Conservation (phyloP, 2,329 filamentous ascomycete species). For the Colletotrichum destructivum region DNA sequence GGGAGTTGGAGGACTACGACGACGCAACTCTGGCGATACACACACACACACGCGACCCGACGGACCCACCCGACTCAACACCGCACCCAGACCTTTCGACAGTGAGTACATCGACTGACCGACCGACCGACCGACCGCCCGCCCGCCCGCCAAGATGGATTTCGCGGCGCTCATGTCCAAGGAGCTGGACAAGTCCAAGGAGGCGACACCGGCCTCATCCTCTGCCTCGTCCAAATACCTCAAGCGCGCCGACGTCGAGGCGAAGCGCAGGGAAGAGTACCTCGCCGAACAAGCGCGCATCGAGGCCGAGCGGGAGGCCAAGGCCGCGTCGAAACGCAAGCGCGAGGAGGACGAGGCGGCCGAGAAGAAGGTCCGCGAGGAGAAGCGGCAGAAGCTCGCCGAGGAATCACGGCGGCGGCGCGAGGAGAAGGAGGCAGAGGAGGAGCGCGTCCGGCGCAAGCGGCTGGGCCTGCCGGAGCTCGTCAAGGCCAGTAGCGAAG, state of each 20-base stretch:
- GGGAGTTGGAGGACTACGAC: background rate
- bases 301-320: constrained; percentile 79
- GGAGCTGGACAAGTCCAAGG: constrained; percentile 88
- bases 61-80: constrained; percentile 18
- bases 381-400: constrained; percentile 85
- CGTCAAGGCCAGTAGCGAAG: constrained; percentile 59
- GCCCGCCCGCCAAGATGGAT: constrained; percentile 76
- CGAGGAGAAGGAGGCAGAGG: constrained; percentile 80
- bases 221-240: constrained; percentile 78
- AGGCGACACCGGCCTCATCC: constrained; percentile 48
- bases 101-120: background rate
- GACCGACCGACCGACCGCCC: constrained; percentile 4
- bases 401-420: constrained; percentile 81
- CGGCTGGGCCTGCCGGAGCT: constrained; percentile 86
- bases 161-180: constrained; percentile 95
- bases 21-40: constrained; percentile 14
- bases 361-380: constrained; percentile 79
- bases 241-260: constrained; percentile 89
- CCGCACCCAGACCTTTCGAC: background rate
- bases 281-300: constrained; percentile 83
- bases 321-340: constrained; percentile 85
- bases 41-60: background rate
- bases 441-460: constrained; percentile 81
- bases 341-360: constrained; percentile 87
- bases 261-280: constrained; percentile 85